Percentiles rank a stretch among this genome's conserved stretches.
phyloP scores from a whole-genome alignment of 169 alveolate genomes.

The Perkinsus marinus region DNA sequence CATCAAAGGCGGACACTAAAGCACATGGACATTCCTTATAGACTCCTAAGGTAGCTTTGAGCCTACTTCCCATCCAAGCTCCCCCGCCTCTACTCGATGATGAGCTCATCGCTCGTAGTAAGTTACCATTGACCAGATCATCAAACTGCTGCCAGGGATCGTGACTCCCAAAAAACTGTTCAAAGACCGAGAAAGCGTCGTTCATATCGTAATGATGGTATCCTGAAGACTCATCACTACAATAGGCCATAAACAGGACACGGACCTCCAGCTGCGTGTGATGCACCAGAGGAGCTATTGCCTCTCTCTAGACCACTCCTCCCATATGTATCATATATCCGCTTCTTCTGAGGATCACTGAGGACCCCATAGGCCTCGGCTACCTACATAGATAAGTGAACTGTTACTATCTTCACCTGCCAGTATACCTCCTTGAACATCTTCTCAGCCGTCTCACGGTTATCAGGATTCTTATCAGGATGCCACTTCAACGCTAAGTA shows the following conservation, averaged over 20 bases:
- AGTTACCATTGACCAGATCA: background rate
- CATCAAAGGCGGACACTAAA: background rate
- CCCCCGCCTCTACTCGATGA: background rate
- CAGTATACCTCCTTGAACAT: background rate
- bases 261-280: background rate
- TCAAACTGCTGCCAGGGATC: background rate
- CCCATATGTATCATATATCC: conserved; percentile 34
- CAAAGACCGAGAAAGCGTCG: background rate
- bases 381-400: no score
- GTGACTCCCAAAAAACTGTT: background rate
- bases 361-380: conserved; percentile 41
- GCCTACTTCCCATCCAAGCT: background rate
- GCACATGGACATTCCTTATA: no score
- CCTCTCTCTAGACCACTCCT: conserved; percentile 35
- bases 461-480: background rate
- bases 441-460: background rate
- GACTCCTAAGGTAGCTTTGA: no score
- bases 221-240: no score
- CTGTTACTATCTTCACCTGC: no score
- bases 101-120: background rate
- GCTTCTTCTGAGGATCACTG: conserved; percentile 34
- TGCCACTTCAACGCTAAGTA: background rate
- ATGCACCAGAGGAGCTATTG: background rate
- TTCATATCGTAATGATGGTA: background rate
- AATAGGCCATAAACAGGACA: no score